phyloP scores from a whole-genome alignment of 106 monocot species.

The Dendrobium nobile region DNA sequence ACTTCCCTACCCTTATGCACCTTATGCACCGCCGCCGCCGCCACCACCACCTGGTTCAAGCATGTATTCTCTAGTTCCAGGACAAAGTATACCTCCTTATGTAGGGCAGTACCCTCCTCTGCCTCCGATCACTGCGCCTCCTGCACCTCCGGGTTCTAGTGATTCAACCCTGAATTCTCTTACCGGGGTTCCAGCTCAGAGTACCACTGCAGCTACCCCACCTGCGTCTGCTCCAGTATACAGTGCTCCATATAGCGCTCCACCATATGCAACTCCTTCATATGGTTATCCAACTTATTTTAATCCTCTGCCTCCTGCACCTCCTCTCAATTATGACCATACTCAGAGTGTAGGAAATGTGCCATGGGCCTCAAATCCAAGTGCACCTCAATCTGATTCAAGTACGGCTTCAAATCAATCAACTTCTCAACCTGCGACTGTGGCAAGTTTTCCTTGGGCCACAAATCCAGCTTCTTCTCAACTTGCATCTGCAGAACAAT shows the following conservation, averaged over 20 bases:
- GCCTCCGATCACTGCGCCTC: conserved; percentile 8
- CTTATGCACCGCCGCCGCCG: conserved; percentile 44
- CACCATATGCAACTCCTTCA: conserved; percentile 33
- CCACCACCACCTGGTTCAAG: conserved; percentile 37
- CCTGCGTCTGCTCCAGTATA: conserved; percentile 19
- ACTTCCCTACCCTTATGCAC: conserved; percentile 41
- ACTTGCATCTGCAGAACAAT: conserved; percentile 21
- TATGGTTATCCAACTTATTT: conserved; percentile 35
- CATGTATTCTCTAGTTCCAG: conserved; percentile 18
- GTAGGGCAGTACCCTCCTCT: conserved; percentile 22
- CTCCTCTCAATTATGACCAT: conserved; percentile 20
- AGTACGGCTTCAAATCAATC: neutral
- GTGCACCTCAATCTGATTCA: neutral
- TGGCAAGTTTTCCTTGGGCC: conserved; percentile 24
- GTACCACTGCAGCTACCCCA: conserved; percentile 5
- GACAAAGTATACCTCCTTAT: conserved; percentile 21
- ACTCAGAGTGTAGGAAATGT: conserved; percentile 19
- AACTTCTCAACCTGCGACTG: conserved; percentile 8
- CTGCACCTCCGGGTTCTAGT: conserved; percentile 25
- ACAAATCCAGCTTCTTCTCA: conserved; percentile 18
- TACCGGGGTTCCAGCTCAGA: conserved; percentile 30
- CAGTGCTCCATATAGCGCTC: conserved; percentile 22
- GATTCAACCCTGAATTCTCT: conserved; percentile 37
- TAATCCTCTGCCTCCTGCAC: conserved; percentile 20
- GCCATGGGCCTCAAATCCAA: conserved; percentile 17